Evolutionary conservation across 495 filamentous ascomycete genomes (phyloP).

Genomic region (Lepraria neglecta): DNA sequence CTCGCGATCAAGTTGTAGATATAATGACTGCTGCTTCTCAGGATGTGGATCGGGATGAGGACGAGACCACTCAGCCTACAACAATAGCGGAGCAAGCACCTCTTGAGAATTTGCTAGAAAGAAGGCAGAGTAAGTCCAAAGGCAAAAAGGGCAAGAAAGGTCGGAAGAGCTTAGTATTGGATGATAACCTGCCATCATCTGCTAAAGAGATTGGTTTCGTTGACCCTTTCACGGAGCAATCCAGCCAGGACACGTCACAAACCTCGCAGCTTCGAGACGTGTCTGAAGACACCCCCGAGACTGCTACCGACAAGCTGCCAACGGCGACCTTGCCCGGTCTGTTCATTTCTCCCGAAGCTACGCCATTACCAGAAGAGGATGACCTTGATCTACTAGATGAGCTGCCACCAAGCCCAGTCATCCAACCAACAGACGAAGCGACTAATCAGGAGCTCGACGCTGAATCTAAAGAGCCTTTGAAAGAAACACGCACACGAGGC

Average conservation of each 20-base stretch:
- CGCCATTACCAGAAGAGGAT: conserved; percentile 13
- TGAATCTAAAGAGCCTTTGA: not conserved
- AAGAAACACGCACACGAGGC: not conserved
- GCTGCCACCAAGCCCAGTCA: conserved; percentile 5
- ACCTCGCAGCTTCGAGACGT: not conserved
- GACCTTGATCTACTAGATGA: conserved; percentile 16
- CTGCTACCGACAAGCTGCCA: not conserved
- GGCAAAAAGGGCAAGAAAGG: conserved; percentile 22
- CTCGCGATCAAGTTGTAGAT: conserved; percentile 9
- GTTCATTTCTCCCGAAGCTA: conserved; percentile 10
- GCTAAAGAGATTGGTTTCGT: not conserved
- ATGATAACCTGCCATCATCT: conserved; percentile 4
- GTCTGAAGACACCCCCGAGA: not conserved
- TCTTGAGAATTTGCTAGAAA: not conserved
- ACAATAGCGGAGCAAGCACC: not conserved
- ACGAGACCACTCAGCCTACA: conserved; percentile 14
- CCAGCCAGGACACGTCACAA: not conserved
- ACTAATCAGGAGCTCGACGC: not conserved
- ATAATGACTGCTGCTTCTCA: conserved; percentile 8
- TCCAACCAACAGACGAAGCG: not conserved
- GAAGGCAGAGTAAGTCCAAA: conserved; percentile 7
- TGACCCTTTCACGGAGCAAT: not conserved
- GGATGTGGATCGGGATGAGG: not conserved
- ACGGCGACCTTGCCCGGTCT: not conserved
- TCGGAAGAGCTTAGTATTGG: not conserved